phyloP scores from a whole-genome alignment of 2,329 filamentous ascomycete genomes.

The Seiridium cupressi region DNA sequence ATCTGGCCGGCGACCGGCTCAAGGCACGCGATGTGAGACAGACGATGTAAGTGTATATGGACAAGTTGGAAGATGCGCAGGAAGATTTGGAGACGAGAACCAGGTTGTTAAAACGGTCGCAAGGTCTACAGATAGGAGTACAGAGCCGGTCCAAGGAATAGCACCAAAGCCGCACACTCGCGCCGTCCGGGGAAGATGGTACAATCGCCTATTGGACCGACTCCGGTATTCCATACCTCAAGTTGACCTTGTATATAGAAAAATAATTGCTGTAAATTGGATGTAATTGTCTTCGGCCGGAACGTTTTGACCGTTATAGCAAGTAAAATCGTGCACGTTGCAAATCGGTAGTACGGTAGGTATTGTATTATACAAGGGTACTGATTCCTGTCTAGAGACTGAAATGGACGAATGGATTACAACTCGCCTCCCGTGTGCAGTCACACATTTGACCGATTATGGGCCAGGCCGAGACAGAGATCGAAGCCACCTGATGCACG shows the following conservation, averaged over 20 bases:
- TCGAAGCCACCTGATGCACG: conserved; percentile 1
- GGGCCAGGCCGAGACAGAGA: not conserved
- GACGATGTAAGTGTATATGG: not conserved
- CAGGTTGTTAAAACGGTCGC: not conserved
- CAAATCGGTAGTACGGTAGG: not conserved
- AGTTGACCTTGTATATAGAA: no score
- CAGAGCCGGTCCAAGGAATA: not conserved
- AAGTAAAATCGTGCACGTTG: not conserved
- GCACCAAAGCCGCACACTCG: no score
- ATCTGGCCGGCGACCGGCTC: no score
- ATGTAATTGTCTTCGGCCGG: no score
- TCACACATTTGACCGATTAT: not conserved
- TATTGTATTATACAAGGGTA: not conserved
- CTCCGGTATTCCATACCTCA: no score
- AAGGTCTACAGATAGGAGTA: not conserved
- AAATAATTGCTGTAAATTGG: no score
- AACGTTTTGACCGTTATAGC: not conserved
- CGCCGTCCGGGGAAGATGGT: no score
- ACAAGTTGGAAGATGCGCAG: not conserved
- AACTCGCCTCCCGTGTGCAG: not conserved
- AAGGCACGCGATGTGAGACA: not conserved
- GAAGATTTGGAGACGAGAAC: not conserved
- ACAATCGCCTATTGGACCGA: no score
- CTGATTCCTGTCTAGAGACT: not conserved
- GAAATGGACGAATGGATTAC: not conserved